Evolutionary conservation across 352 stramenopile genomes (phyloP), one percentile per base, ranked within the genome.

Genomic region (Pelagophyceae sp.): DNA sequence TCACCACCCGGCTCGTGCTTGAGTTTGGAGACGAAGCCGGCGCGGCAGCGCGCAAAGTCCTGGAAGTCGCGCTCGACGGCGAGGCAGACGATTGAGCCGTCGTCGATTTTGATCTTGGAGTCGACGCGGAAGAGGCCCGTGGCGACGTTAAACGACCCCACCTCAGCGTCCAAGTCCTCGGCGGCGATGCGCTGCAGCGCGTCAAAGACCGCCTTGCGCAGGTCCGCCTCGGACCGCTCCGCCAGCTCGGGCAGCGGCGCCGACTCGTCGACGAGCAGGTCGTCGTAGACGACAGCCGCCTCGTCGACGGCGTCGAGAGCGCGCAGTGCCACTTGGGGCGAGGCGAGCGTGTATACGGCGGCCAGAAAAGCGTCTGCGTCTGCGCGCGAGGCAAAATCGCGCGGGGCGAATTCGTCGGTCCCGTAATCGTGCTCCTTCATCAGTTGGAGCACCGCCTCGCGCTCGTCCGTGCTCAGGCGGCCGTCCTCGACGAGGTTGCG

Each of bases 41-140:
- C 38, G 67, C 67, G 67, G 67, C 33, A 58, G 20, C 38, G 33
- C 1, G 3, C 38, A 27, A 74, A 74, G 38, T 74, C 67, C 33
- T 17, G 2, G 67, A 74, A 58, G 67, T 74, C 67, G 67, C 67
- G 67, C 11, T 58, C 35, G 35, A 74, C 67, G 33, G 67, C 67
- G 17, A 74, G 20, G 35, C 35, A 32, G 35, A 74, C 67, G 67
- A 74, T 31, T 33, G 35, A 58, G 25, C 67, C 67, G 67, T 74
- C 67, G 11, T 6, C 67, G 35, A 74, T 37, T 1, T 31, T 54
- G 29, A 74, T 54, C 35, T 58, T 51, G 35, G 20, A 74, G 35
- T 74, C 67, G 67, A 74, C n/a, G 67, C 67, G 35, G 67, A 38
- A 74, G 67, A 74, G 67, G 38, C 67, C 67, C 67, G 67, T 74